Evolutionary conservation across 2,329 filamentous ascomycete genomes (phyloP).

Genomic region (Hypoxylon sp.): DNA sequence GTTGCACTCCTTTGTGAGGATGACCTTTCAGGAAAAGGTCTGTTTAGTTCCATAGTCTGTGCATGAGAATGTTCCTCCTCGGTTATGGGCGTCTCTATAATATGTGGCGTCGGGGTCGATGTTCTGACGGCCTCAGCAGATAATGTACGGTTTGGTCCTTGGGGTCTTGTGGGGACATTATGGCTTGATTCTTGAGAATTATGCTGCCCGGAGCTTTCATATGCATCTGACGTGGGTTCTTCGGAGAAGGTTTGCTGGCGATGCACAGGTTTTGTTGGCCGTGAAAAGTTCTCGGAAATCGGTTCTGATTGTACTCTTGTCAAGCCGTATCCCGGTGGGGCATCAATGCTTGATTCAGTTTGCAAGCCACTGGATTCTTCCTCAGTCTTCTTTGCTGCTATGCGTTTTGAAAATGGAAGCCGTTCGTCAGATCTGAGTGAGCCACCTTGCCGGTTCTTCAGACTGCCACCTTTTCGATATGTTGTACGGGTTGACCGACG

Average conservation of each 20-base stretch:
- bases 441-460: slow-evolving; percentile 86
- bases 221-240: slow-evolving; percentile 57
- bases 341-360: slow-evolving; percentile 60
- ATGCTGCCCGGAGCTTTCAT: slow-evolving; percentile 67
- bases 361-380: slow-evolving; percentile 60
- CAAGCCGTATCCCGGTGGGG: slow-evolving; percentile 67
- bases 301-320: slow-evolving; percentile 80
- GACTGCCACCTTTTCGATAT: slow-evolving; percentile 86
- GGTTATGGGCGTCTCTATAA: slow-evolving; percentile 74
- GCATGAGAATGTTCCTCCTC: slow-evolving; percentile 56
- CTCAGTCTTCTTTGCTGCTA: slow-evolving; percentile 73
- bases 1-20: slow-evolving; percentile 64
- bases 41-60: slow-evolving; percentile 46
- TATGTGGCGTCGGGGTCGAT: slow-evolving; percentile 65
- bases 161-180: slow-evolving; percentile 40
- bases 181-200: slow-evolving; percentile 57
- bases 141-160: slow-evolving; percentile 41
- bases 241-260: slow-evolving; percentile 65
- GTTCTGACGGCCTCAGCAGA: slow-evolving; percentile 45
- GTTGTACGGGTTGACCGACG: slow-evolving; percentile 93
- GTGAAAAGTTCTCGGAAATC: slow-evolving; percentile 73
- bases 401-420: slow-evolving; percentile 80
- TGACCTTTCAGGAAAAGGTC: slow-evolving; percentile 67
- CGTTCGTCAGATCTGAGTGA: slow-evolving; percentile 86
- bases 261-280: slow-evolving; percentile 66